Evolutionary conservation across 2,329 filamentous ascomycete species (phyloP).

Genomic region (Fusarium papillatum): DNA sequence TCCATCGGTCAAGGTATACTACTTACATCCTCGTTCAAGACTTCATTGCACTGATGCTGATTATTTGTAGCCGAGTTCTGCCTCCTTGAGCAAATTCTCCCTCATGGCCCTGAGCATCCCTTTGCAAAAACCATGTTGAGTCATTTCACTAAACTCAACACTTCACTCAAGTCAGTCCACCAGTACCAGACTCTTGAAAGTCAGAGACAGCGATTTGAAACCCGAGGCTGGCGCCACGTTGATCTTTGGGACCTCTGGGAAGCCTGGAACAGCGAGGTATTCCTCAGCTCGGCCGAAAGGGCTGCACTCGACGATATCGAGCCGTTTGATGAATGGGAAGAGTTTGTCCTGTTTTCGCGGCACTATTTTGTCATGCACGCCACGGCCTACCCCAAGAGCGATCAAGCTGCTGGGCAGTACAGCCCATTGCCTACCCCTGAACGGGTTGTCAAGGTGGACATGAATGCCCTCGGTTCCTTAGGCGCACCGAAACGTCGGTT

Average conservation of each 20-base stretch:
- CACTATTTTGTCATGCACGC: constrained; percentile 88
- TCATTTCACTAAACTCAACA: constrained; percentile 86
- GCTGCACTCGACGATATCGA: constrained; percentile 77
- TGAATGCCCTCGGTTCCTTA: constrained; percentile 18
- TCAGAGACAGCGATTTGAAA: constrained; percentile 77
- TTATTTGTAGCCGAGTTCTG: constrained; percentile 76
- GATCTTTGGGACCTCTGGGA: constrained; percentile 82
- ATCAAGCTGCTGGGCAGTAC: background rate
- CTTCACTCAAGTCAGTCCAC: constrained; percentile 80
- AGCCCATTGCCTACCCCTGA: background rate
- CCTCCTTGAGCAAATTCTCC: constrained; percentile 88
- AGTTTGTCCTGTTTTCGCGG: constrained; percentile 86
- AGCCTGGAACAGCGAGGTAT: constrained; percentile 79
- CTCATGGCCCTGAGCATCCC: constrained; percentile 82
- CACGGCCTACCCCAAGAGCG: constrained; percentile 22
- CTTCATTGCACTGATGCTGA: constrained; percentile 20
- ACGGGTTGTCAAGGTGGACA: constrained; percentile 13
- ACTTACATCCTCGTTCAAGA: constrained; percentile 43
- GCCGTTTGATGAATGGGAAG: constrained; percentile 96
- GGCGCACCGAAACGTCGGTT: constrained; percentile 66
- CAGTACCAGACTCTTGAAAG: constrained; percentile 76
- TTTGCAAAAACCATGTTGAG: constrained; percentile 89
- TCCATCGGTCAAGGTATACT: constrained; percentile 73
- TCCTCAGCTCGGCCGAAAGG: constrained; percentile 73
- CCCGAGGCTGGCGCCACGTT: constrained; percentile 76